These are phyloP conservation scores for Basipetospora sp. DNA, from an alignment of 2,329 filamentous ascomycete species.

Conservation along the genomic window DNA sequence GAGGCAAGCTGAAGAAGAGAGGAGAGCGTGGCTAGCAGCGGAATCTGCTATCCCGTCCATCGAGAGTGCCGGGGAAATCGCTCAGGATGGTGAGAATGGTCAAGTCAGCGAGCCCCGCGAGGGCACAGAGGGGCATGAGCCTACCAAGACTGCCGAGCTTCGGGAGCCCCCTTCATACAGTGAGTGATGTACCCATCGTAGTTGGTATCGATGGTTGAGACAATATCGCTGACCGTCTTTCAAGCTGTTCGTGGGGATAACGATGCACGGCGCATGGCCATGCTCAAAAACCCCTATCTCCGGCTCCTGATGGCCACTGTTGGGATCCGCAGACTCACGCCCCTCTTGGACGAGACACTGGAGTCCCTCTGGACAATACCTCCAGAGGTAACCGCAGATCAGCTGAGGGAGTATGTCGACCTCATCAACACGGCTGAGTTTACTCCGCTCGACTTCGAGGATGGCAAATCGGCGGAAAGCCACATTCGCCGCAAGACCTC, in stretches of 20 bases:
- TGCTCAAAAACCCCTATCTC: constrained; percentile 81
- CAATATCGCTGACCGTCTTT: no score
- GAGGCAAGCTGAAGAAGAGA: constrained; percentile 52
- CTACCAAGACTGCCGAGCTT: constrained; percentile 3
- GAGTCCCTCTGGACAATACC: constrained; percentile 71
- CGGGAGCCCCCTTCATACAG: constrained; percentile 19
- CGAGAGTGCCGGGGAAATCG: constrained; percentile 17
- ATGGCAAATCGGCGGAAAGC: constrained; percentile 59
- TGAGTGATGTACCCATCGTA: constrained; percentile 12
- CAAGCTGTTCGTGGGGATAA: constrained; percentile 48
- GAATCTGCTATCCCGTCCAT: constrained; percentile 41
- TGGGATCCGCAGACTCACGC: constrained; percentile 47
- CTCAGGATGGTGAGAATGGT: constrained; percentile 19
- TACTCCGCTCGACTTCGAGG: constrained; percentile 61
- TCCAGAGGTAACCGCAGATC: constrained; percentile 43
- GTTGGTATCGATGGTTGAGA: no score
- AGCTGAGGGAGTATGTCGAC: constrained; percentile 54
- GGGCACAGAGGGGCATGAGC: background rate
- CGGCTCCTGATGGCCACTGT: constrained; percentile 68
- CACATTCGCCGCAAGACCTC: constrained; percentile 55
- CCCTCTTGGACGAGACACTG: constrained; percentile 49
- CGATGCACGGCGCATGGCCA: constrained; percentile 51
- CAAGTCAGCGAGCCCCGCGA: background rate
- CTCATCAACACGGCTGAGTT: constrained; percentile 66
- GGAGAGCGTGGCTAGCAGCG: constrained; percentile 62